Conservation (phyloP, 1,139 yeast genomes). For the Suhomyces bolitotheri region DNA sequence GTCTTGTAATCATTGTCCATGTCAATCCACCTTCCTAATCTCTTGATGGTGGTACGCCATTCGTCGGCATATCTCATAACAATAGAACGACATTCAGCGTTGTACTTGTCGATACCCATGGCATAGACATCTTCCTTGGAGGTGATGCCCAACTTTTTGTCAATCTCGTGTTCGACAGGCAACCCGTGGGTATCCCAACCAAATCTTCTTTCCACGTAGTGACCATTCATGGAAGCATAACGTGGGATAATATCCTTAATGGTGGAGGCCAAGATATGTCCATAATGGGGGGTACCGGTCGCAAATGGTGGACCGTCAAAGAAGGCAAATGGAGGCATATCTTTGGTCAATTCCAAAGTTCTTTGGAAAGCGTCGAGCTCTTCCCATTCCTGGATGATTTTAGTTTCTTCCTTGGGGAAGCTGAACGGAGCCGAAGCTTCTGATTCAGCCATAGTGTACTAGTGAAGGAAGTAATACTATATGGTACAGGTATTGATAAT, state of each 20-base stretch:
- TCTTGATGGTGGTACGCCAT: constrained; percentile 90
- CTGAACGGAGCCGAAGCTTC: constrained; percentile 42
- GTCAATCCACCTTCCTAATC: constrained; percentile 98
- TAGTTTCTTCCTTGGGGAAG: constrained; percentile 88
- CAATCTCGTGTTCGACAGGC: constrained; percentile 97
- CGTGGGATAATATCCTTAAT: constrained; percentile 97
- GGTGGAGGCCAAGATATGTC: constrained; percentile 94
- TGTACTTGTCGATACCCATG: constrained; percentile 91
- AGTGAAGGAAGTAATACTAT: too few species aligned
- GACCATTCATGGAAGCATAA: constrained; percentile 97
- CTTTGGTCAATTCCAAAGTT: constrained; percentile 80
- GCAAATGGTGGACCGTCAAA: constrained; percentile 99
- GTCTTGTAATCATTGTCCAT: constrained; percentile 98
- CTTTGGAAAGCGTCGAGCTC: constrained; percentile 91
- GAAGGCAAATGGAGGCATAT: constrained; percentile 83
- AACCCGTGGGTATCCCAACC: constrained; percentile 99
- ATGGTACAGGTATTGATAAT: too few species aligned
- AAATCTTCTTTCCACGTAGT: constrained; percentile 92
- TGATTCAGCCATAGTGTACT: constrained; percentile 35
- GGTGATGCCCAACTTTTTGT: constrained; percentile 91
- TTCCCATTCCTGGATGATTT: constrained; percentile 77
- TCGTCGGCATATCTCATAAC: constrained; percentile 96
- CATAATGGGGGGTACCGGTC: constrained; percentile 98
- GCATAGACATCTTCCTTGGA: constrained; percentile 93
- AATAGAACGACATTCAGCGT: constrained; percentile 90